Conservation (phyloP, 495 filamentous ascomycete genomes). For the Aspergillus funiculosus region DNA sequence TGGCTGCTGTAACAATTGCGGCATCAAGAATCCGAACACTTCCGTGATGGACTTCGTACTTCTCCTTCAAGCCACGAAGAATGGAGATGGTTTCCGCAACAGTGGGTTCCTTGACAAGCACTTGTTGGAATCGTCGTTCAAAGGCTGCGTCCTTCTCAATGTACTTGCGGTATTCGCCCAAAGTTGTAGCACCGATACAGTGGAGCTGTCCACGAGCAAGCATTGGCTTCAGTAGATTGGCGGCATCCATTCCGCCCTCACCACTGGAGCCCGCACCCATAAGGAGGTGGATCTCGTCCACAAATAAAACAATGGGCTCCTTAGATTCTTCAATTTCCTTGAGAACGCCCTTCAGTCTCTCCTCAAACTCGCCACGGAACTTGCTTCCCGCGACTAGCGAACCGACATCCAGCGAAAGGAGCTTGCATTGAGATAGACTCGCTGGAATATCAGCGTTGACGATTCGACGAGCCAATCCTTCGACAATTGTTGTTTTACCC, state of each 20-base stretch:
- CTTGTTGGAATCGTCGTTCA: conserved; percentile 97
- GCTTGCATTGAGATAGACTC: conserved; percentile 87
- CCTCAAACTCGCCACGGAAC: conserved; percentile 96
- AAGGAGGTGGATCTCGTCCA: conserved; percentile 96
- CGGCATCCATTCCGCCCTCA: conserved; percentile 97
- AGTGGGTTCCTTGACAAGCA: conserved; percentile 86
- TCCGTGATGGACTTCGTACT: conserved; percentile 95
- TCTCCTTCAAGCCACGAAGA: conserved; percentile 91
- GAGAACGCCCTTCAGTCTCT: conserved; percentile 96
- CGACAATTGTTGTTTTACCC: conserved; percentile 96
- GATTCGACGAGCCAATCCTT: conserved; percentile 91
- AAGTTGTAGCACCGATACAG: conserved; percentile 94
- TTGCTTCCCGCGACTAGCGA: conserved; percentile 95
- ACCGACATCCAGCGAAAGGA: conserved; percentile 92
- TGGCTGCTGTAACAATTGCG: conserved; percentile 87
- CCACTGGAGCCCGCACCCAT: conserved; percentile 94
- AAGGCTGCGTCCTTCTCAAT: conserved; percentile 98
- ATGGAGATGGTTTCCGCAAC: conserved; percentile 92
- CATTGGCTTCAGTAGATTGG: conserved; percentile 96
- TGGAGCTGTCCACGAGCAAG: conserved; percentile 92
- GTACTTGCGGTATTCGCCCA: conserved; percentile 95
- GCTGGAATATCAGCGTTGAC: conserved; percentile 94
- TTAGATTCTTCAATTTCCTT: conserved; percentile 97
- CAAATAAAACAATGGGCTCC: conserved; percentile 94
- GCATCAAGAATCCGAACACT: conserved; percentile 84